Base-by-base conservation (phyloP, 2,329 filamentous ascomycete genomes). In the Dactylellina leptospora region DNA sequence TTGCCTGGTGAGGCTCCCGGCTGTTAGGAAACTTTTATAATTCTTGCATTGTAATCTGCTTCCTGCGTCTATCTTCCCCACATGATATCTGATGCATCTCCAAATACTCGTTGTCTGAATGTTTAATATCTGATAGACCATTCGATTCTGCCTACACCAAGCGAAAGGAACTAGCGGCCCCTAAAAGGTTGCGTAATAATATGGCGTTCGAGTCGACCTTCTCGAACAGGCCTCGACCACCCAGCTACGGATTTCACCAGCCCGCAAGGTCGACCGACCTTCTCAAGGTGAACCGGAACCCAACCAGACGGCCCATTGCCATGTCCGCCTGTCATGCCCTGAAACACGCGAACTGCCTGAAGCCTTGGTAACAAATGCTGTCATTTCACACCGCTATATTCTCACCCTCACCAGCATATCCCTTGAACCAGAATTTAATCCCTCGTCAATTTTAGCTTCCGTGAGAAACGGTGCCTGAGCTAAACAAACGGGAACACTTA, bases 321-420 rank as follows among this genome's bases (percentile, higher is more conserved):
- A 68, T 50, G 53, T 53, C 66, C 58, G 53, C 66, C 66, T 71
- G 68, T 72, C 68, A 64, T 72, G 53, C 68, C 59, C 68, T 72
- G 68, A 72, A 72, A 72, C 68, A 71, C 66, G 51, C 66, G 56
- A 56, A 48, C 51, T 58, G 53, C 51, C 61, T 66, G 47, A 48
- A 66, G 59, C 58, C 66, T 62, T 63, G 66, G 66, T 63, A 71
- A 71, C 56, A 47, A 33, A 28, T 33, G 18, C 48, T 45, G 50
- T 53, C 58, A 53, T 53, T 45, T 45, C 36, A 33, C 27, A 33
- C 22, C 16, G 4, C 22, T 47, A 4, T 18, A 16, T 47, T 16
- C 13, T 36, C 36, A 25, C n/a, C 20, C 27, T 27, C 2, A 23
- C 61, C 36, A 44, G 61, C 61, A 66, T 66, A 30, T 58, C 44